Evolutionary conservation across 2,329 filamentous ascomycete species (phyloP).

Genomic region (Epichloe brachyelytri): DNA sequence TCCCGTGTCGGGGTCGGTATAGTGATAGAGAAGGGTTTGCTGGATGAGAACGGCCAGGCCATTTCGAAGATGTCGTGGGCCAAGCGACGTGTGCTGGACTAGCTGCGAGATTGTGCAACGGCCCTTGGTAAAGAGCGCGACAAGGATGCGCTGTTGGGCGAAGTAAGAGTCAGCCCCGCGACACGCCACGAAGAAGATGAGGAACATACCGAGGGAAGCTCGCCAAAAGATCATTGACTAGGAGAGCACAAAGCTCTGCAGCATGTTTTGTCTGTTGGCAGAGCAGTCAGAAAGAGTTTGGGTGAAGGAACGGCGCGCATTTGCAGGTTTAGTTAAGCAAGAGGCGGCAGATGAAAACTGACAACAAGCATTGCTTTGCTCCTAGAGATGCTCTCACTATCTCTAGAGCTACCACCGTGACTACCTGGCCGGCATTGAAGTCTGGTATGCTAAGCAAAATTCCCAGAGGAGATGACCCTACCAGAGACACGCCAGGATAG

Average conservation of each 20-base stretch:
- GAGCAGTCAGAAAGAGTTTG: slow-evolving; percentile 11
- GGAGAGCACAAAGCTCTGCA: slow-evolving; percentile 78
- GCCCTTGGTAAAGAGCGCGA: slow-evolving; percentile 64
- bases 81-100: slow-evolving; percentile 57
- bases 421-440: slow-evolving; percentile 56
- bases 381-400: slow-evolving; percentile 67
- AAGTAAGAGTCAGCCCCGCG: slow-evolving; percentile 15
- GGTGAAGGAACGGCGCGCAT: neutral
- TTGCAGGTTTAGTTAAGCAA: slow-evolving; percentile 8
- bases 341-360: slow-evolving; percentile 19
- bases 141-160: slow-evolving; percentile 64
- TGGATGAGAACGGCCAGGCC: slow-evolving; percentile 77
- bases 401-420: slow-evolving; percentile 60
- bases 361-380: slow-evolving; percentile 47
- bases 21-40: slow-evolving; percentile 72
- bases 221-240: slow-evolving; percentile 80
- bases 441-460: slow-evolving; percentile 1
- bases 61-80: slow-evolving; percentile 62
- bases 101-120: slow-evolving; percentile 61
- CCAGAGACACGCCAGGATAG: neutral
- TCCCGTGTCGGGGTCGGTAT: slow-evolving; percentile 47
- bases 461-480: neutral
- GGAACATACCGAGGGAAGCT: slow-evolving; percentile 66
- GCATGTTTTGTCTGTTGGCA: slow-evolving; percentile 52
- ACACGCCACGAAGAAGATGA: slow-evolving; percentile 2